These are phyloP conservation scores for Ceratocystis cacaofunesta DNA, from an alignment of 2,329 filamentous ascomycete genomes.

Conservation along the genomic window DNA sequence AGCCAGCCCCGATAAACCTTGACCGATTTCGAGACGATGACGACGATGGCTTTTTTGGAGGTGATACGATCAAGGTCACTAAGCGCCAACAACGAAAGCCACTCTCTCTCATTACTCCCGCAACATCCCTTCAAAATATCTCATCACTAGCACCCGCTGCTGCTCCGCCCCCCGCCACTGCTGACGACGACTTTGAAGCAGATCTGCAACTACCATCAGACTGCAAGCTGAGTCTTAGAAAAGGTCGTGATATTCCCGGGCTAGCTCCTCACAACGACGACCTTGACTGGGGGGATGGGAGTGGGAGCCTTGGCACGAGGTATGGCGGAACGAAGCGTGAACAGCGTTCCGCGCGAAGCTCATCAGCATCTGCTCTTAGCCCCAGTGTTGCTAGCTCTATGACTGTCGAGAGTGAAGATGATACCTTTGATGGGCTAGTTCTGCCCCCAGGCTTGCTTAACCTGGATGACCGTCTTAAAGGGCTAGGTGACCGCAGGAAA, in stretches of 20 bases:
- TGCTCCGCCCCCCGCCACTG: constrained; percentile 13
- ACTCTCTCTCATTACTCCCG: constrained; percentile 39
- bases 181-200: constrained; percentile 53
- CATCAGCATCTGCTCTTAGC: constrained; percentile 75
- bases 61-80: constrained; percentile 54
- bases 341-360: constrained; percentile 65
- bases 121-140: constrained; percentile 34
- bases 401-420: constrained; percentile 84
- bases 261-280: constrained; percentile 49
- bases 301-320: constrained; percentile 78
- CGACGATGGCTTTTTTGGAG: constrained; percentile 48
- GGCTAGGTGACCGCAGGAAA: constrained; percentile 52
- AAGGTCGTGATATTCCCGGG: constrained; percentile 45
- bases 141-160: neutral
- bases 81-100: constrained; percentile 43
- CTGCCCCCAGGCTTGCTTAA: constrained; percentile 73
- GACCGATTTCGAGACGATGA: constrained; percentile 50
- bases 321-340: constrained; percentile 77
- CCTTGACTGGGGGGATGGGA: constrained; percentile 88
- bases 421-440: constrained; percentile 77
- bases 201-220: constrained; percentile 58
- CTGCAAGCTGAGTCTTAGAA: constrained; percentile 50
- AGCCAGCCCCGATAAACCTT: constrained; percentile 32
- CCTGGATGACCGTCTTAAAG: constrained; percentile 49
- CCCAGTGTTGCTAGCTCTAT: constrained; percentile 86